Evolutionary conservation across 2,329 filamentous ascomycete species (phyloP).

Genomic region (Mycosphaerella sp.): DNA sequence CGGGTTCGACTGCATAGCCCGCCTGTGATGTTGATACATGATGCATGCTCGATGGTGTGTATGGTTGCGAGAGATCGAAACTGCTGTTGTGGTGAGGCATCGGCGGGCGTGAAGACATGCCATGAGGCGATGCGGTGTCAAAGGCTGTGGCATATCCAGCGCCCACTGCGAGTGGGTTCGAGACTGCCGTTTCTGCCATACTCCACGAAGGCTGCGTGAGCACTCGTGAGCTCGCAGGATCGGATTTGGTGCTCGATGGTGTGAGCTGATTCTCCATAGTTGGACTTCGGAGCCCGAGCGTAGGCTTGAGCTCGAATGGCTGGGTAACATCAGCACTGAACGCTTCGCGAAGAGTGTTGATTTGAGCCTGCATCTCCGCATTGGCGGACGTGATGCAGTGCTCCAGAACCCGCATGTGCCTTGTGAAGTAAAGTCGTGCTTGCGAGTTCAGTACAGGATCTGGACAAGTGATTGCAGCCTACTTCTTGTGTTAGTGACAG

Average conservation of each 20-base stretch:
- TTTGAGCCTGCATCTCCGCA: conserved; percentile 82
- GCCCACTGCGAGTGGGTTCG: conserved; percentile 23
- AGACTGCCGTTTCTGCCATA: conserved; percentile 17
- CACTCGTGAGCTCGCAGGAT: conserved; percentile 11
- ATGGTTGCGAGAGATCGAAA: conserved; percentile 21
- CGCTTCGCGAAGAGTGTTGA: conserved; percentile 79
- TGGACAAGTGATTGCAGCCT: conserved; percentile 86
- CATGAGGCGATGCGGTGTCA: conserved; percentile 17
- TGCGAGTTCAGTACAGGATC: conserved; percentile 81
- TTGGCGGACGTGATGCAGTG: conserved; percentile 73
- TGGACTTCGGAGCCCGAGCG: conserved; percentile 63
- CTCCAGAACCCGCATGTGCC: conserved; percentile 91
- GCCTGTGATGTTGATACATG: conserved; percentile 22
- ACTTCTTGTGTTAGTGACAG: not conserved
- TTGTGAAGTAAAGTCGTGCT: conserved; percentile 79
- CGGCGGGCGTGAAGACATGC: conserved; percentile 14
- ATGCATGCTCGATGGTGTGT: conserved; percentile 19
- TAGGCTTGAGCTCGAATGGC: conserved; percentile 81
- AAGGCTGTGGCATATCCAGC: conserved; percentile 22
- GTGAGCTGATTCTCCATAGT: conserved; percentile 41
- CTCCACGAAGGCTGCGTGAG: conserved; percentile 20
- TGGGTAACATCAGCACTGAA: conserved; percentile 82
- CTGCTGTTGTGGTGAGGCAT: conserved; percentile 19
- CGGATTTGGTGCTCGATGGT: conserved; percentile 16
- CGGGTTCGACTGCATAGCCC: conserved; percentile 23